Conservation (phyloP, 371 early-diverging fungal species). For the Lichtheimia ramosa region DNA sequence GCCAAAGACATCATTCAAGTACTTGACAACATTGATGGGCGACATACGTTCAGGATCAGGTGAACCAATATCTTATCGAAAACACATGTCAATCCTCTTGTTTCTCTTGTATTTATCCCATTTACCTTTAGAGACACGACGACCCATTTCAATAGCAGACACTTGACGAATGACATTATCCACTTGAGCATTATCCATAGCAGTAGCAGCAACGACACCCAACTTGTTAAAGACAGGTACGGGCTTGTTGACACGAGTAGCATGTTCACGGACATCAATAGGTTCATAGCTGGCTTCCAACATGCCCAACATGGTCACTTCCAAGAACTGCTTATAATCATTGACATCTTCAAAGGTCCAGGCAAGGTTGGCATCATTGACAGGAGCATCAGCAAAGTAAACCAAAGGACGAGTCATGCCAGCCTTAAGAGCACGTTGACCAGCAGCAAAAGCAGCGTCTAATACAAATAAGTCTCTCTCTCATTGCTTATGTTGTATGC, state of each 20-base stretch:
- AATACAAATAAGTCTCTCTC: slow-evolving; percentile 5
- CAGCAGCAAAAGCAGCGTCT: slow-evolving; percentile 67
- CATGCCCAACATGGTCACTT: slow-evolving; percentile 75
- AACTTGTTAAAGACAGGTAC: slow-evolving; percentile 49
- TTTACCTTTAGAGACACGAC: slow-evolving; percentile 66
- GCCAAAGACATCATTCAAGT: slow-evolving; percentile 59
- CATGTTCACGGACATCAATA: slow-evolving; percentile 80
- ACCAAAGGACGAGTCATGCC: slow-evolving; percentile 61
- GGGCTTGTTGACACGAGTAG: slow-evolving; percentile 33
- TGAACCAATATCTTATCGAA: slow-evolving; percentile 71
- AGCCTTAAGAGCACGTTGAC: slow-evolving; percentile 65
- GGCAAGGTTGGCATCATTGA: slow-evolving; percentile 7
- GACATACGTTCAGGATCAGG: slow-evolving; percentile 89
- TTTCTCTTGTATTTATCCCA: neutral
- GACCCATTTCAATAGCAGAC: slow-evolving; percentile 75
- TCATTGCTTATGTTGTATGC: no score
- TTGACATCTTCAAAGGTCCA: slow-evolving; percentile 34
- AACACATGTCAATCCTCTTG: neutral
- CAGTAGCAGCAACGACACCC: slow-evolving; percentile 46
- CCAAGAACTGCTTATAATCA: slow-evolving; percentile 69
- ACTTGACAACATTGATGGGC: slow-evolving; percentile 73
- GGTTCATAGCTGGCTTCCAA: slow-evolving; percentile 76
- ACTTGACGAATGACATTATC: slow-evolving; percentile 40
- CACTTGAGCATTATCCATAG: slow-evolving; percentile 26
- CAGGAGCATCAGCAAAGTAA: slow-evolving; percentile 59